Base-by-base conservation (phyloP, 768 basidiomycete genomes). In the Pleurotus citrinopileatus region DNA sequence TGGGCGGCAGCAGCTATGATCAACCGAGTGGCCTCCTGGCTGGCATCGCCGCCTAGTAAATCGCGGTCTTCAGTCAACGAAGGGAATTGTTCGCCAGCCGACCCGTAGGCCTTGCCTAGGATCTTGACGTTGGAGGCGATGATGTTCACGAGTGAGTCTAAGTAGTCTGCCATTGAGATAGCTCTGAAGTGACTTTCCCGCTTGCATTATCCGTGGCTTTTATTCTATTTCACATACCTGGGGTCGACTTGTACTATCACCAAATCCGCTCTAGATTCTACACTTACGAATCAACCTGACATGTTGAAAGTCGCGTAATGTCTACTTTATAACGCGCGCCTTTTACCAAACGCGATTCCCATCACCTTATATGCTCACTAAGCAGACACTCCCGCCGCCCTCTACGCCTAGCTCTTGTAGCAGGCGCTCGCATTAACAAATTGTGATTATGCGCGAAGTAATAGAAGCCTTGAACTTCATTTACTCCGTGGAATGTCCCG, bases 1-100 rank as follows among this genome's bases (percentile, higher is more conserved):
- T 65, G 64, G 15, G 58, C 34, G 17, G 62, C 60, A 13, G 64
- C 64, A 23, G 64, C 60, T 7, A 59, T 51, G 4, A 65, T 54
- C 22, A 54, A 42, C n/a, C 44, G 34, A 8, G 44, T 57, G n/a
- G 55, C 55, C 5, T 38, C 32, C 20, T 58, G 19, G 20, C 58
- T 47, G 17, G 43, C 42, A 5, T 20, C 19, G 5, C 25, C 26
- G 1, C 9, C 37, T 2, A 45, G 19, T 4, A 38, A 32, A 7
- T 6, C 43, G 38, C 50, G 57, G 15, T 59, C 48, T 4, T 55
- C 59, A 20, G 59, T 56, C 15, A 59, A 43, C 20, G 44, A 28
- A 15, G 59, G 59, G 27, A 53, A 26, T 2, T 28, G 26, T 10
- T 36, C 50, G 2, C 50, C 50, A 36, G 28, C 25, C 17, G 36